Conservation (phyloP, 495 filamentous ascomycete species). For the Chaetomium fimeti region DNA sequence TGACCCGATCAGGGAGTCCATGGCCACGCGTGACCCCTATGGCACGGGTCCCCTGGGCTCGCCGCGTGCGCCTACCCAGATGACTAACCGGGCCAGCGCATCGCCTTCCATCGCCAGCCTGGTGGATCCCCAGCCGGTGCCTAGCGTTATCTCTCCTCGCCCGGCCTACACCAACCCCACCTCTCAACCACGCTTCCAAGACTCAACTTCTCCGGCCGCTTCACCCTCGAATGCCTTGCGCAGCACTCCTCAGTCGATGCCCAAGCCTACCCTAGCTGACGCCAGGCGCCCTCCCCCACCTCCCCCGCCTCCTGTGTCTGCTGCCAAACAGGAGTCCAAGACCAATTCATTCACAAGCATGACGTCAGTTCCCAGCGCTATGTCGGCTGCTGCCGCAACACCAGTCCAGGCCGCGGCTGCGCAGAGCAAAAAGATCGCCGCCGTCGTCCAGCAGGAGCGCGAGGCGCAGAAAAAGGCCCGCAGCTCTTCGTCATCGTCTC, state of each 20-base stretch:
- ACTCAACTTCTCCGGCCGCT: constrained; percentile 33
- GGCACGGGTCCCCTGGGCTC: constrained; percentile 54
- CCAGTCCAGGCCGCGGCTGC: constrained; percentile 20
- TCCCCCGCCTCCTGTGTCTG: constrained; percentile 28
- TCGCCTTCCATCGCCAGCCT: constrained; percentile 88
- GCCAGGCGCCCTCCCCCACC: constrained; percentile 38
- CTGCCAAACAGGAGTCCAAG: constrained; percentile 31
- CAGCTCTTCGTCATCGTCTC: constrained; percentile 44
- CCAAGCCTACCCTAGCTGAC: constrained; percentile 39
- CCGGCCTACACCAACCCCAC: constrained; percentile 41
- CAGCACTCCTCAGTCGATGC: constrained; percentile 33
- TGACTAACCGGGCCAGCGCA: constrained; percentile 68
- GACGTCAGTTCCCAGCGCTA: constrained; percentile 21
- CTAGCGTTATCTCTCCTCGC: constrained; percentile 45
- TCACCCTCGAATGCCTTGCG: constrained; percentile 34
- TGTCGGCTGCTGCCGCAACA: constrained; percentile 14
- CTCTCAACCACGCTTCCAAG: constrained; percentile 32
- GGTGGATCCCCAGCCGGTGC: constrained; percentile 67
- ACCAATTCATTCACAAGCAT: constrained; percentile 44
- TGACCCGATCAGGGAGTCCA: constrained; percentile 53
- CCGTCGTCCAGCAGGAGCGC: constrained; percentile 38
- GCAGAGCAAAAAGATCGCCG: constrained; percentile 37
- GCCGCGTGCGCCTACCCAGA: constrained; percentile 51
- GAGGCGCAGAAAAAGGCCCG: constrained; percentile 43
- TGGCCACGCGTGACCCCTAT: constrained; percentile 50